Percentiles rank a stretch among this genome's conserved stretches.
Conservation (phyloP, 192 early-diverging fungal species). For the Coemansia sp. region DNA sequence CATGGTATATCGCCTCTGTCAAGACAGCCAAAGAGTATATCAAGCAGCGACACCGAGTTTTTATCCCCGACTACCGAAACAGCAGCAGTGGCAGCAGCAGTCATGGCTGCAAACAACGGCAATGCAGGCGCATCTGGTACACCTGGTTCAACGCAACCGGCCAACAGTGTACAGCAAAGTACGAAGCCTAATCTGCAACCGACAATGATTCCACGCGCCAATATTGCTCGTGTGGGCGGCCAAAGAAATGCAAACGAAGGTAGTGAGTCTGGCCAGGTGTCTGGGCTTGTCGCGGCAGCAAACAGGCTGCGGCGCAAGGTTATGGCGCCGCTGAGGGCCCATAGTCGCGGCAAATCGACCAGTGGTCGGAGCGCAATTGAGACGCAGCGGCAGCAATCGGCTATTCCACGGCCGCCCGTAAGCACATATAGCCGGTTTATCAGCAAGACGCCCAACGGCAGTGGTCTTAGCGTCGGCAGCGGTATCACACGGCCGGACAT, state of each 20-base stretch:
- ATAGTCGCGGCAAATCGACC: background rate
- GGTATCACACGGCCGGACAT: slow-evolving; percentile 21
- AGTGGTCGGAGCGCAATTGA: background rate
- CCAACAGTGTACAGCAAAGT: background rate
- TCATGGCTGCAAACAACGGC: background rate
- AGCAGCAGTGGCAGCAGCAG: background rate
- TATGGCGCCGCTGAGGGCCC: background rate
- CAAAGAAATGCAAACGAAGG: background rate
- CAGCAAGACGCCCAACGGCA: background rate
- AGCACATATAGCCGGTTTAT: background rate
- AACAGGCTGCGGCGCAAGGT: background rate
- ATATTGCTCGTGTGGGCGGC: too few species aligned
- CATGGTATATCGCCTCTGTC: slow-evolving; percentile 48
- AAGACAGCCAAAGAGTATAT: slow-evolving; percentile 37
- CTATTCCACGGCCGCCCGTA: background rate
- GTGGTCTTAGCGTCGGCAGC: background rate
- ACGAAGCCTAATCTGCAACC: background rate
- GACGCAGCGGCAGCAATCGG: background rate
- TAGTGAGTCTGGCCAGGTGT: background rate
- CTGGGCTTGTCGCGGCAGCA: background rate
- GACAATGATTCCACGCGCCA: too few species aligned
- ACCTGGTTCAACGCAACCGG: background rate
- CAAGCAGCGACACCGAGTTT: slow-evolving; percentile 39
- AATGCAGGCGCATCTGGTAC: background rate
- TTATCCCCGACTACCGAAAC: slow-evolving; percentile 1